phyloP scores from a whole-genome alignment of 2,329 filamentous ascomycete species.

The Beauveria sp. region DNA sequence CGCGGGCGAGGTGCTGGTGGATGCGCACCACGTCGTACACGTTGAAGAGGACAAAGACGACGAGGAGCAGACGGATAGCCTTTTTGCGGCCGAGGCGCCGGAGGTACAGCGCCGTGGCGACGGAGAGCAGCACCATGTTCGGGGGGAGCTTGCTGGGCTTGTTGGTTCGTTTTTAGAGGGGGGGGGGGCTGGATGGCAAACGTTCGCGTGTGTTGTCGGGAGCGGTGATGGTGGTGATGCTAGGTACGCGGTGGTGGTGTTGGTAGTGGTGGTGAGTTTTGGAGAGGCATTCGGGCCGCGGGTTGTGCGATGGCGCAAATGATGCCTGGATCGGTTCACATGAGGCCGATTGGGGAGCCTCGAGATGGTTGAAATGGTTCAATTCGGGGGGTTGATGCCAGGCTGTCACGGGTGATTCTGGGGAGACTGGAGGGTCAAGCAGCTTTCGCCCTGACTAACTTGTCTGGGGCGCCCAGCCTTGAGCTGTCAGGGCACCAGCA shows the following conservation, averaged over 20 bases:
- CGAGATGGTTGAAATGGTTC: background rate
- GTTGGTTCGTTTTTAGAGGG: background rate
- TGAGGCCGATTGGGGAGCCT: constrained; percentile 1
- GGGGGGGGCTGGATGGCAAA: background rate
- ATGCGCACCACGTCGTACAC: constrained; percentile 33
- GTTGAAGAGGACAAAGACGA: constrained; percentile 28
- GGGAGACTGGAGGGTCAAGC: background rate
- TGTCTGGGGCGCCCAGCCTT: background rate
- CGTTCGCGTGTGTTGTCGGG: background rate
- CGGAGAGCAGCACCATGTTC: constrained; percentile 21
- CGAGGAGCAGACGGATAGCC: constrained; percentile 24
- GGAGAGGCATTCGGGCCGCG: background rate
- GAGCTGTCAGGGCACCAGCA: background rate
- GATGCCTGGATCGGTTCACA: background rate
- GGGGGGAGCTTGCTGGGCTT: no score
- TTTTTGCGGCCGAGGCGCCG: constrained; percentile 32
- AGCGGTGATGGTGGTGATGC: no score
- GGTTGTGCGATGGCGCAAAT: background rate
- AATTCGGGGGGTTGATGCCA: background rate
- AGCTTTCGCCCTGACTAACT: background rate
- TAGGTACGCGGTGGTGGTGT: no score
- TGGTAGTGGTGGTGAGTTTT: background rate
- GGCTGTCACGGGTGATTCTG: background rate
- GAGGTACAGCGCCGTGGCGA: constrained; percentile 25
- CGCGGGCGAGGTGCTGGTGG: constrained; percentile 24